Conservation (phyloP, 495 filamentous ascomycete genomes). For the Hyphodiscus hymeniophilus region DNA sequence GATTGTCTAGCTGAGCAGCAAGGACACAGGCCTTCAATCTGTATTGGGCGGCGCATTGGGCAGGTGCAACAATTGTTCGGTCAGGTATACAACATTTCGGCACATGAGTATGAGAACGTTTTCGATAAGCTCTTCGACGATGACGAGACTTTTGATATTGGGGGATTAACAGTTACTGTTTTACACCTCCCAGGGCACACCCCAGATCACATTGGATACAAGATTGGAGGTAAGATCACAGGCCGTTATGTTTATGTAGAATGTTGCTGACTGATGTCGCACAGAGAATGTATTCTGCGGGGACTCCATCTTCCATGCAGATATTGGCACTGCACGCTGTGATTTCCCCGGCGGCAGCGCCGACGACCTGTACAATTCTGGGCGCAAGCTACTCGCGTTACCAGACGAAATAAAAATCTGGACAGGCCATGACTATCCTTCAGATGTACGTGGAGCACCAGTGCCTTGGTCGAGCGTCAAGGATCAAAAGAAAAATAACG, state of each 20-base stretch:
- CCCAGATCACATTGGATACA: slow-evolving; percentile 52
- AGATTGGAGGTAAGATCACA: slow-evolving; percentile 31
- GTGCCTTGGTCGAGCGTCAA: slow-evolving; percentile 38
- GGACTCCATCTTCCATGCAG: slow-evolving; percentile 16
- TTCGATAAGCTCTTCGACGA: slow-evolving; percentile 49
- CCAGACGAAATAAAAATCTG: slow-evolving; percentile 32
- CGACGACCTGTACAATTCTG: slow-evolving; percentile 35
- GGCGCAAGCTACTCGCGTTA: slow-evolving; percentile 36
- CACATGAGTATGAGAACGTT: slow-evolving; percentile 30
- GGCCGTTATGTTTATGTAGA: background rate
- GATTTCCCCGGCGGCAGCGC: slow-evolving; percentile 53
- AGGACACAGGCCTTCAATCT: slow-evolving; percentile 26
- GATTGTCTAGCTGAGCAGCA: slow-evolving; percentile 22
- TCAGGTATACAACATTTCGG: slow-evolving; percentile 34
- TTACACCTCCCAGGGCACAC: slow-evolving; percentile 55
- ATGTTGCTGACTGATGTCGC: background rate
- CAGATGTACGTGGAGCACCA: slow-evolving; percentile 6
- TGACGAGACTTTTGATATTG: slow-evolving; percentile 42
- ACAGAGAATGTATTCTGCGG: background rate
- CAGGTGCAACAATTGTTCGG: slow-evolving; percentile 43
- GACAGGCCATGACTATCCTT: slow-evolving; percentile 39
- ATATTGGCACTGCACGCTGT: slow-evolving; percentile 50
- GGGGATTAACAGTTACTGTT: slow-evolving; percentile 33
- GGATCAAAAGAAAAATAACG: slow-evolving; percentile 42
- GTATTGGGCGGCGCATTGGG: slow-evolving; percentile 48